Conservation (phyloP, 2,329 filamentous ascomycete genomes). For the Calonectria multiphialidica region DNA sequence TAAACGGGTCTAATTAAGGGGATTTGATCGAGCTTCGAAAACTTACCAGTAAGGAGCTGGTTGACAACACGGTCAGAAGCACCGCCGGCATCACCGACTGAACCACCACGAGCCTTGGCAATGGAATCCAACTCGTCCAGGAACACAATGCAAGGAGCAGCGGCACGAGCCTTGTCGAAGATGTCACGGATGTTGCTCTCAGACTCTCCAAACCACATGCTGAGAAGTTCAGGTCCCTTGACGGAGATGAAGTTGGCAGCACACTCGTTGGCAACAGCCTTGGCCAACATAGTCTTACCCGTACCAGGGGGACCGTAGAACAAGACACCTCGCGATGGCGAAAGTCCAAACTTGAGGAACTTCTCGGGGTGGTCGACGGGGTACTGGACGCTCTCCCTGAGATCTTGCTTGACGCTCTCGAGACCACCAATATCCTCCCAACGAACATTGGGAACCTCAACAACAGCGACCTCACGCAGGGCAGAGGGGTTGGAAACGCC, state of each 20-base stretch:
- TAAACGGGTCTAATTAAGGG: constrained; percentile 9
- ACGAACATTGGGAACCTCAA: constrained; percentile 98
- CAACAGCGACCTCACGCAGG: constrained; percentile 97
- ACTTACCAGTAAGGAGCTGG: constrained; percentile 94
- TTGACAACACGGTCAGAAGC: constrained; percentile 99
- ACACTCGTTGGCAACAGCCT: constrained; percentile 99
- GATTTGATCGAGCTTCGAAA: not conserved
- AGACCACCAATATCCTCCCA: constrained; percentile 99
- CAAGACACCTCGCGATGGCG: constrained; percentile 95
- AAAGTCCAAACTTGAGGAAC: constrained; percentile 99
- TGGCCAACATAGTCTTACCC: constrained; percentile 99
- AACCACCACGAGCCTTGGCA: constrained; percentile 98
- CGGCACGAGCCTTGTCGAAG: constrained; percentile 98
- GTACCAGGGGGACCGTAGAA: constrained; percentile 99
- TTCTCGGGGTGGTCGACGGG: constrained; percentile 99
- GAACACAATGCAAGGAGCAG: constrained; percentile 98
- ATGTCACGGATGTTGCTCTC: constrained; percentile 99
- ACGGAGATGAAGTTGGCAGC: constrained; percentile 99
- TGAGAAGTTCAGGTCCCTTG: constrained; percentile 97
- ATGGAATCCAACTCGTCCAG: constrained; percentile 98
- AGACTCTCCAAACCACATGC: constrained; percentile 99
- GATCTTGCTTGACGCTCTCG: constrained; percentile 98
- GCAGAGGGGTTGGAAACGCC: constrained; percentile 99
- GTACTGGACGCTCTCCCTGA: constrained; percentile 99
- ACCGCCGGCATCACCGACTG: constrained; percentile 94